These are phyloP conservation scores for Pseudonitzschia multistriata DNA, from an alignment of 108 stramenopile species.

Conservation along the genomic window DNA sequence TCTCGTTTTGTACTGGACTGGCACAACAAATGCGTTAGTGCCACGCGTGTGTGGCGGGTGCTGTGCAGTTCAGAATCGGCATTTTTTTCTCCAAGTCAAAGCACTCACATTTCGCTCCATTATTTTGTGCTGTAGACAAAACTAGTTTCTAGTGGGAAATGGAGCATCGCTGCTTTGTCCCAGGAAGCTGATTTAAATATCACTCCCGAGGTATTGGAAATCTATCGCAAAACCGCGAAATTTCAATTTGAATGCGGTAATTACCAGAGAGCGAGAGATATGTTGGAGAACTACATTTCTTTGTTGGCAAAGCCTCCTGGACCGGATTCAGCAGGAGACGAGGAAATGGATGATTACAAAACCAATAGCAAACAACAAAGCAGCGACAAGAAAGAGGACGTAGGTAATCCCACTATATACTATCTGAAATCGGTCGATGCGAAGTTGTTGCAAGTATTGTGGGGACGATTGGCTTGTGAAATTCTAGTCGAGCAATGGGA, in stretches of 20 bases:
- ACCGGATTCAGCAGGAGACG: slow-evolving; percentile 57
- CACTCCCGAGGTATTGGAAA: slow-evolving; percentile 70
- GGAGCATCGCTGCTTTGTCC: slow-evolving; percentile 68
- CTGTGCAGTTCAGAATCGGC: too few species aligned
- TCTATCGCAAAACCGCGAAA: slow-evolving; percentile 83
- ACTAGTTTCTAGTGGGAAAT: slow-evolving; percentile 65
- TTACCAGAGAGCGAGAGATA: slow-evolving; percentile 74
- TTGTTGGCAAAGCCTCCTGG: slow-evolving; percentile 67
- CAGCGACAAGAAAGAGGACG: slow-evolving; percentile 38
- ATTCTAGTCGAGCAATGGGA: slow-evolving; percentile 92
- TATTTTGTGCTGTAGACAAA: slow-evolving; percentile 47
- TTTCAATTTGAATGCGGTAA: slow-evolving; percentile 95
- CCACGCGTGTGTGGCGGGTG: too few species aligned
- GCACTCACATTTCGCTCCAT: slow-evolving; percentile 7
- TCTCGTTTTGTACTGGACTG: not conserved
- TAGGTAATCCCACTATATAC: slow-evolving; percentile 79
- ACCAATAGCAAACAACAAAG: slow-evolving; percentile 22
- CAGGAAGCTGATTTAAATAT: slow-evolving; percentile 47
- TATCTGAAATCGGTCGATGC: slow-evolving; percentile 68
- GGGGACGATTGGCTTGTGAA: slow-evolving; percentile 91
- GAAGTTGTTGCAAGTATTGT: slow-evolving; percentile 76
- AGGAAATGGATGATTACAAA: slow-evolving; percentile 29
- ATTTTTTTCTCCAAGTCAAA: too few species aligned
- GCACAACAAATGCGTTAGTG: too few species aligned
- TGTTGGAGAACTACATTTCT: slow-evolving; percentile 86